phyloP scores from a whole-genome alignment of 495 filamentous ascomycete species.

The Parathielavia hyrcaniae region DNA sequence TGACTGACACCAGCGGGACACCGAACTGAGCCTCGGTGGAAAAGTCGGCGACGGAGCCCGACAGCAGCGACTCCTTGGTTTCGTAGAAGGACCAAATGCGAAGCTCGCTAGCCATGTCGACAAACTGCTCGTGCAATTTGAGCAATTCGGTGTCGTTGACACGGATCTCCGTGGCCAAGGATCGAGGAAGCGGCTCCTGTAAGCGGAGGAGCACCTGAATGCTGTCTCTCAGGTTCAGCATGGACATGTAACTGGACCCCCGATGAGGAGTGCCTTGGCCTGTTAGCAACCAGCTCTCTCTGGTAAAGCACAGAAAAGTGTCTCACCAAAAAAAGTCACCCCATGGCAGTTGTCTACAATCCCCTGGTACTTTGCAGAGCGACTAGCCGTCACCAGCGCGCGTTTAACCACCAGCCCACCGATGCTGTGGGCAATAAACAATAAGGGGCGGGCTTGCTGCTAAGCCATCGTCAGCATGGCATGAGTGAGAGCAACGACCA shows the following conservation, averaged over 20 bases:
- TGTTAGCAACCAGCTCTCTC: constrained; percentile 13
- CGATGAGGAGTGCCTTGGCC: constrained; percentile 52
- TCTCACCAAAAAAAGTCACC: constrained; percentile 54
- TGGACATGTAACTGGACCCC: constrained; percentile 60
- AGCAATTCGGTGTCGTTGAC: constrained; percentile 45
- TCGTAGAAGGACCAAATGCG: constrained; percentile 65
- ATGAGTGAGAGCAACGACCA: not conserved
- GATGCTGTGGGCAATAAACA: constrained; percentile 62
- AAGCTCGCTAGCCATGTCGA: constrained; percentile 53
- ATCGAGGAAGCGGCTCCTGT: constrained; percentile 46
- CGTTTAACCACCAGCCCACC: constrained; percentile 56
- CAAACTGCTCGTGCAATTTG: constrained; percentile 51
- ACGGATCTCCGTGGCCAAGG: constrained; percentile 45
- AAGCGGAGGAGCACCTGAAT: constrained; percentile 51
- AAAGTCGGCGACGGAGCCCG: constrained; percentile 32
- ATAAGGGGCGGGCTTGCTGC: constrained; percentile 45
- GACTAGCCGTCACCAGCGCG: constrained; percentile 48
- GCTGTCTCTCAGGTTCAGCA: constrained; percentile 48
- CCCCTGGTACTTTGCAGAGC: constrained; percentile 31
- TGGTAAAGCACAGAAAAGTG: not conserved
- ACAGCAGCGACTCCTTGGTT: constrained; percentile 54
- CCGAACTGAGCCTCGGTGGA: constrained; percentile 40
- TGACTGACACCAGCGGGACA: constrained; percentile 57
- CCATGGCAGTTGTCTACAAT: constrained; percentile 55
- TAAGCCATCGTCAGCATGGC: not conserved